Base-by-base conservation (phyloP, 345 rosid species). In the Ricinus communis region DNA sequence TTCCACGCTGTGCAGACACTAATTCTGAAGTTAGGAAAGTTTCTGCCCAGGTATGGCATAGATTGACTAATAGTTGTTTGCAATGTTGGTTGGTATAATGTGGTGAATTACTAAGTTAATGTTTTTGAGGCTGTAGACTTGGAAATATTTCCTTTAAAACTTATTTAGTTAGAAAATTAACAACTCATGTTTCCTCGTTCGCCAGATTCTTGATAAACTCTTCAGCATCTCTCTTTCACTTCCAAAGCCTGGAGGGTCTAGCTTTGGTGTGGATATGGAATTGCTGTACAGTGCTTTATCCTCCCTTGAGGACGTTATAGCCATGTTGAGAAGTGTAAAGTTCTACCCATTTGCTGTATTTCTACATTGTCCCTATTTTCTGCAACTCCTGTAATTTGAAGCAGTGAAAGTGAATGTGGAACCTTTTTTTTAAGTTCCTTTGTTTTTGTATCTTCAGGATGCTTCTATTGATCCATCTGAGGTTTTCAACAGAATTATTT, bases 391-490 rank as follows among this genome's bases (percentile, higher is more conserved):
- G 41, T 31, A 61, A 53, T 67, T 62, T 47, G 65, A 53, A 62
- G 65, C 49, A 71, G 57, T 24, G 19, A 53, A 31, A 53, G 22
- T 66, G 33, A 57, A 66, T 52, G 25, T 56, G 52, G 28, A 14
- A 0, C 60, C 65, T 31, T n/a, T 61, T 72, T 49, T 40, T 31
- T 22, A 43, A 24, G 13, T 56, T 61, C 19, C 3, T 52, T 60
- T 72, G 28, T 24, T 58, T 5, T 11, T 43, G 47, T 27, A 58
- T 75, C 53, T 79, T 72, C 93, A 94, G 98, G 97, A 94, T 85
- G 91, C 97, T 76, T 94, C 98, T 56, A 94, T 94, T 71, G 98
- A 94, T 79, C 98, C 97, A 50, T 94, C 98, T 19, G 96, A 94
- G 82, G 95, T 94, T 84, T 94, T 90, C 67, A 91, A 94, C 83